A percentile compares a stretch with the other conserved stretches of the same genome.
Conservation (phyloP, 1,139 yeast species). For the Dujonia santamariae region DNA sequence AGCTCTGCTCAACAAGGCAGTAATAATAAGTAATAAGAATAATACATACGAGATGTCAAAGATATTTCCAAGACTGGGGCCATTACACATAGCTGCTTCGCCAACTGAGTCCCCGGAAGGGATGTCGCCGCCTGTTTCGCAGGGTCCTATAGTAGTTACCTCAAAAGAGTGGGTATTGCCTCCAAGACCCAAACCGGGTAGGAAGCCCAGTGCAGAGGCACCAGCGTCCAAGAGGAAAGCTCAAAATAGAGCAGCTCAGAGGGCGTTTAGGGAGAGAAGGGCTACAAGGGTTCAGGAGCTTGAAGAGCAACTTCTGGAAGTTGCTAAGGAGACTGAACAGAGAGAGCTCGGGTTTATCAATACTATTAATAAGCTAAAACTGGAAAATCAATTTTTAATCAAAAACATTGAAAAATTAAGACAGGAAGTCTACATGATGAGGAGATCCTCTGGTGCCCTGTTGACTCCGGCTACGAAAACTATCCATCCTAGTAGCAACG, state of each 20-base stretch:
- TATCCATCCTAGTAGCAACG: conserved; percentile 1
- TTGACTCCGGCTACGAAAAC: background rate
- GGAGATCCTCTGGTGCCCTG: conserved; percentile 5
- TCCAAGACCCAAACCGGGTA: conserved; percentile 87
- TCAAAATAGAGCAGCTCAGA: conserved; percentile 92
- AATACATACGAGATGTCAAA: conserved; percentile 14
- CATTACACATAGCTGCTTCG: conserved; percentile 28
- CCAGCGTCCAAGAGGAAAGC: conserved; percentile 82
- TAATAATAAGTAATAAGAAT: background rate
- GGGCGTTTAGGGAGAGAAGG: conserved; percentile 84
- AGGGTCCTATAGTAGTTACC: conserved; percentile 45
- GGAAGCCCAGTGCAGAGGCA: conserved; percentile 76
- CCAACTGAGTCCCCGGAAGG: conserved; percentile 15
- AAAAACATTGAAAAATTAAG: conserved; percentile 38
- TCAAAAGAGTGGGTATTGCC: conserved; percentile 92
- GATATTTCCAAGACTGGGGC: conserved; percentile 40
- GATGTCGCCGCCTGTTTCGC: conserved; percentile 3
- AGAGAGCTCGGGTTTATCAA: conserved; percentile 60
- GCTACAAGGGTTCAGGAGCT: conserved; percentile 59
- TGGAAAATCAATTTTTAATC: conserved; percentile 36
- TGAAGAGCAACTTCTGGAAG: conserved; percentile 49
- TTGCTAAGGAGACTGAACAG: conserved; percentile 62
- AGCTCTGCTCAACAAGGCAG: too few relatives aligned
- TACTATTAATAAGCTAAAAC: conserved; percentile 39
- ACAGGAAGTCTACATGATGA: conserved; percentile 16